Percentiles rank a stretch among this genome's conserved stretches.
These are phyloP conservation scores for Cryptococcus maquisensis DNA, from an alignment of 1,284 basidiomycete species.

Conservation along the genomic window DNA sequence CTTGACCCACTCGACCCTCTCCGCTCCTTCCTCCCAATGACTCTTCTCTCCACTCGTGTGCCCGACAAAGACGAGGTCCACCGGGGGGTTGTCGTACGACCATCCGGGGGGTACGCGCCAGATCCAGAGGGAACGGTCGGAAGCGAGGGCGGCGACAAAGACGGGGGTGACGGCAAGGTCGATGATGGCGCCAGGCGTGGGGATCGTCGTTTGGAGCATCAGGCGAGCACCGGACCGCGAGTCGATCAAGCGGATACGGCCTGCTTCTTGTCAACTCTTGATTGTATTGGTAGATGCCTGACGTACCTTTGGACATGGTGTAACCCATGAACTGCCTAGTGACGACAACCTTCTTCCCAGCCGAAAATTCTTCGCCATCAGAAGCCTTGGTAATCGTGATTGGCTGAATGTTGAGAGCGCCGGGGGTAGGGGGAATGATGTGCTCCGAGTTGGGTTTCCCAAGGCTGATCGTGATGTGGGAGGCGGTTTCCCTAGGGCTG, in stretches of 20 bases:
- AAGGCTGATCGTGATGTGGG: slow-evolving; percentile 28
- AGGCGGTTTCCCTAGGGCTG: slow-evolving; percentile 18
- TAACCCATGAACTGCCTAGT: slow-evolving; percentile 38
- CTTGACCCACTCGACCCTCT: slow-evolving; percentile 35
- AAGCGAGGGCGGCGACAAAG: slow-evolving; percentile 28
- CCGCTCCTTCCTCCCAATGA: background rate
- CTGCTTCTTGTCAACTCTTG: slow-evolving; percentile 12
- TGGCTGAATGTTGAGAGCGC: slow-evolving; percentile 24
- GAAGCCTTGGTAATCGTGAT: slow-evolving; percentile 32
- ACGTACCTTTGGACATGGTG: slow-evolving; percentile 29
- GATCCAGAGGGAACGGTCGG: slow-evolving; percentile 27
- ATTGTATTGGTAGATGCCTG: background rate
- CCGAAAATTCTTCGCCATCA: slow-evolving; percentile 11
- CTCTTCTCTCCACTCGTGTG: background rate
- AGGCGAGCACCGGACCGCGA: slow-evolving; percentile 28
- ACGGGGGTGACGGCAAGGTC: slow-evolving; percentile 32
- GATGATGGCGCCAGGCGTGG: slow-evolving; percentile 21
- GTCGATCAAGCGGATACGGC: slow-evolving; percentile 38
- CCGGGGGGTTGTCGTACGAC: slow-evolving; percentile 30
- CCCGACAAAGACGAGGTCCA: slow-evolving; percentile 1
- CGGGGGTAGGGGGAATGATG: slow-evolving; percentile 19
- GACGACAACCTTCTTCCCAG: slow-evolving; percentile 31
- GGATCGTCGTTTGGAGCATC: slow-evolving; percentile 21
- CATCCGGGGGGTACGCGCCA: slow-evolving; percentile 28
- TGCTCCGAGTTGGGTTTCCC: slow-evolving; percentile 28